phyloP scores from a whole-genome alignment of 306 rosid genomes.

The Inga leiocalycina region DNA sequence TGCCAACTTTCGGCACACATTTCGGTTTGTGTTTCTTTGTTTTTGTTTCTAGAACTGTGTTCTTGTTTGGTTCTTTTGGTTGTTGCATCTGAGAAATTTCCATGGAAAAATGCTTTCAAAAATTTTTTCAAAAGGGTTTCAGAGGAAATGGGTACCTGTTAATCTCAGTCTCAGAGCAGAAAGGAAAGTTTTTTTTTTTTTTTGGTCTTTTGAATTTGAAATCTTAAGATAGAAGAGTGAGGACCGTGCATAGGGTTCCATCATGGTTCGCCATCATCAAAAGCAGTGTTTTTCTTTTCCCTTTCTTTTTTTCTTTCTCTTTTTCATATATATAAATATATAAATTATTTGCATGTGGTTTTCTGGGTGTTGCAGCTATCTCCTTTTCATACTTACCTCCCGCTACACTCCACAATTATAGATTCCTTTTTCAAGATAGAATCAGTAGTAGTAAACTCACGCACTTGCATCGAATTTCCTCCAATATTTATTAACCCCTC shows the following conservation, averaged over 20 bases:
- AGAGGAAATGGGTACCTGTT: not conserved
- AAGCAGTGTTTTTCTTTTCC: not conserved
- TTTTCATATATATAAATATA: not conserved
- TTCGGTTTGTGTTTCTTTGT: too few species aligned
- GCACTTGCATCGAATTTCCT: not conserved
- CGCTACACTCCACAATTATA: not conserved
- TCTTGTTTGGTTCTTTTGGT: not conserved
- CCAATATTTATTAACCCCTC: not conserved
- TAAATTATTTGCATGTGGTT: not conserved
- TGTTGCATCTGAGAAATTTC: not conserved
- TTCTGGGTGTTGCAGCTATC: not conserved
- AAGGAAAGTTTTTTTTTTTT: conserved; percentile 4
- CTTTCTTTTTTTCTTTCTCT: not conserved
- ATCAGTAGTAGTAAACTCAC: not conserved
- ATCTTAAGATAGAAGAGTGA: conserved; percentile 13
- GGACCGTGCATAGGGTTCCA: conserved; percentile 17
- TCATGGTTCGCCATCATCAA: conserved; percentile 28
- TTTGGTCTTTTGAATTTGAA: not conserved
- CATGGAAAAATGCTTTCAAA: not conserved
- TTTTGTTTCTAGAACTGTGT: not conserved
- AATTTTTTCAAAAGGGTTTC: not conserved
- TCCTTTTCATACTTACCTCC: conserved; percentile 4
- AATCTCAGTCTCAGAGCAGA: not conserved
- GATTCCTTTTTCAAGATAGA: conserved; percentile 13
- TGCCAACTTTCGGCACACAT: not conserved